A percentile compares a stretch with the other conserved stretches of the same genome.
These are phyloP conservation scores for Pythium volutum DNA, from an alignment of 352 stramenopile genomes.

Conservation along the genomic window DNA sequence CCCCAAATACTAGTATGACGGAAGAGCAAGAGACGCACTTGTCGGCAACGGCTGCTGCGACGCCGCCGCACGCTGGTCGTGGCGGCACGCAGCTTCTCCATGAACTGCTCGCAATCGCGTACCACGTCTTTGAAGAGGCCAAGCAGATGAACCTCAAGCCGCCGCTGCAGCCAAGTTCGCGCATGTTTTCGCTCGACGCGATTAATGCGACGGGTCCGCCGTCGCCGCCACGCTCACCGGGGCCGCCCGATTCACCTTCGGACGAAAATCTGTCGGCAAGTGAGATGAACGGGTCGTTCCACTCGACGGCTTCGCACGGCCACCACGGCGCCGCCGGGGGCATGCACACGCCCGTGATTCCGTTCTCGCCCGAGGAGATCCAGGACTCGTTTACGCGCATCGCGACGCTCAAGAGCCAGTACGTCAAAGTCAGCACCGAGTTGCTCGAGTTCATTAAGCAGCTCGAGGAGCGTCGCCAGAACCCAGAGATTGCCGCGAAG, in stretches of 20 bases:
- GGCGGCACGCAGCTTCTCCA: slow-evolving; percentile 58
- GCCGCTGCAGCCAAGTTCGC: slow-evolving; percentile 73
- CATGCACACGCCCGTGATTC: slow-evolving; percentile 49
- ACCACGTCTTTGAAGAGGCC: slow-evolving; percentile 76
- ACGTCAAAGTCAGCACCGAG: slow-evolving; percentile 70
- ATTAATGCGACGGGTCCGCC: slow-evolving; percentile 20
- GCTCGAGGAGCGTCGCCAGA: slow-evolving; percentile 28
- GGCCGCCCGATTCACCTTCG: slow-evolving; percentile 31
- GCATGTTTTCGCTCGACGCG: slow-evolving; percentile 62
- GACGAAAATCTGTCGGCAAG: slow-evolving; percentile 36
- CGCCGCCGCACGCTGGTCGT: slow-evolving; percentile 6
- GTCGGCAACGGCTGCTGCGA: background rate
- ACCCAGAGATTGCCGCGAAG: slow-evolving; percentile 16
- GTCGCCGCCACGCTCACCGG: slow-evolving; percentile 32
- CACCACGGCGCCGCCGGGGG: slow-evolving; percentile 31
- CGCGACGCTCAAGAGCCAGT: slow-evolving; percentile 71
- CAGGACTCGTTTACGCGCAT: slow-evolving; percentile 87
- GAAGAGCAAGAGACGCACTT: slow-evolving; percentile 18
- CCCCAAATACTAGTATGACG: slow-evolving; percentile 28
- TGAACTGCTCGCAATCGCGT: slow-evolving; percentile 67
- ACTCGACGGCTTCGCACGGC: slow-evolving; percentile 24
- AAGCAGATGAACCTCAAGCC: slow-evolving; percentile 86
- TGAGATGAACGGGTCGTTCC: slow-evolving; percentile 47
- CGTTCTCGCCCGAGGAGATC: slow-evolving; percentile 78
- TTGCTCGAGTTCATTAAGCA: slow-evolving; percentile 57